Evolutionary conservation across 495 filamentous ascomycete genomes (phyloP).

Genomic region (Neohortaea acidophila): DNA sequence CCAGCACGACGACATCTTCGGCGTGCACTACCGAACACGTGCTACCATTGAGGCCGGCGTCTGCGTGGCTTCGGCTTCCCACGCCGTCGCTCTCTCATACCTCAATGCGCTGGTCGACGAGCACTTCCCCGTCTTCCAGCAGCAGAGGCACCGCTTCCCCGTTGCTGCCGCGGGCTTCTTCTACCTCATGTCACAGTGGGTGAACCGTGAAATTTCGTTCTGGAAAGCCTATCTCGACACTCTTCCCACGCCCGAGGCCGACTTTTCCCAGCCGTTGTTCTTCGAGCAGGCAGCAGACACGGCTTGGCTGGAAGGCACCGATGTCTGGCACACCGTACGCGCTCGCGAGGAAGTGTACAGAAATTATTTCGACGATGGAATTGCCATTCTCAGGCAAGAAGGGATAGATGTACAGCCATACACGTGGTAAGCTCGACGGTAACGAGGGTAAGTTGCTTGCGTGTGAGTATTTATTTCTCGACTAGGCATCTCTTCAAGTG

Average conservation of each 20-base stretch:
- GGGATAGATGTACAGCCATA: conserved; percentile 26
- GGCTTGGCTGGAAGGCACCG: conserved; percentile 44
- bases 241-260: conserved; percentile 36
- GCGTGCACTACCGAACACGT: conserved; percentile 34
- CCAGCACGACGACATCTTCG: conserved; percentile 28
- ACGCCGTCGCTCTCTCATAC: conserved; percentile 36
- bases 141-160: conserved; percentile 5
- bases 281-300: conserved; percentile 39
- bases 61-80: conserved; percentile 32
- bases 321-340: conserved; percentile 36
- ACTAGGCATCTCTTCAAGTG: conserved; percentile 48
- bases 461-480: conserved; percentile 12
- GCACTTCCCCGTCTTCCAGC: conserved; percentile 14
- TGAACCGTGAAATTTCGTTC: conserved; percentile 34
- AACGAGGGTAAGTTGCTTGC: background rate
- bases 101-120: conserved; percentile 33
- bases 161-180: conserved; percentile 26
- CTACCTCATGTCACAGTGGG: conserved; percentile 43
- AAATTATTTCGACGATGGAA: conserved; percentile 34
- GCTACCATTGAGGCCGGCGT: conserved; percentile 16
- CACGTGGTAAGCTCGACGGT: conserved; percentile 25
- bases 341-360: conserved; percentile 32
- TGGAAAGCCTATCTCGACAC: conserved; percentile 49
- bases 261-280: conserved; percentile 43
- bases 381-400: conserved; percentile 25